Conservation (phyloP, 345 rosid species). For the Brassica rapa region DNA sequence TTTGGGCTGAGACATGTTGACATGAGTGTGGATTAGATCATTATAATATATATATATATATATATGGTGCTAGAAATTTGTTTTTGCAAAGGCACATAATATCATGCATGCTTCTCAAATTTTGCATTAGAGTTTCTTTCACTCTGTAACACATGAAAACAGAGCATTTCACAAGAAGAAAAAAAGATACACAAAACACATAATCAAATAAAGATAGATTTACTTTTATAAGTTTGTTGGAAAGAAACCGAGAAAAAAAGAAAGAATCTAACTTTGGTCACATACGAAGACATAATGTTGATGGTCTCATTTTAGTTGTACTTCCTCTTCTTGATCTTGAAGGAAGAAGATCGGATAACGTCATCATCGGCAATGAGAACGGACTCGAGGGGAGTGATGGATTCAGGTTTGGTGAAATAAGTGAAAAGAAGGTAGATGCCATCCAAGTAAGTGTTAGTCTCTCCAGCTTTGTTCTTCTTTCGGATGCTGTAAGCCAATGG, state of each 20-base stretch:
- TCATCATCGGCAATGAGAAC: conserved; percentile 64
- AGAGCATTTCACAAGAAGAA: neutral
- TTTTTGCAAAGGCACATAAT: neutral
- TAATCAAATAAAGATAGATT: conserved; percentile 14
- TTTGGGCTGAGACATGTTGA: too few relatives aligned
- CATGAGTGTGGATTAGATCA: too few relatives aligned
- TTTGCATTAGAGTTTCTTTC: conserved; percentile 11
- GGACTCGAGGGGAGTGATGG: conserved; percentile 55
- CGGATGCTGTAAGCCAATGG: conserved; percentile 86
- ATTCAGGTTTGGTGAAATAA: conserved; percentile 87
- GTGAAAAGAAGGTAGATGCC: conserved; percentile 91
- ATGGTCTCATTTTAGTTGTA: conserved; percentile 36
- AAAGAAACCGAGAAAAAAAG: neutral
- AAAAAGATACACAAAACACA: neutral
- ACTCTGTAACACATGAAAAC: neutral
- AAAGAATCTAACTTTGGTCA: conserved; percentile 10
- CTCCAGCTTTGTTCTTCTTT: conserved; percentile 89
- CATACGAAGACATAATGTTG: neutral
- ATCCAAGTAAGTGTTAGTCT: conserved; percentile 75
- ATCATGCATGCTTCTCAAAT: neutral
- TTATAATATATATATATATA: too few relatives aligned
- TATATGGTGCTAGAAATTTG: neutral
- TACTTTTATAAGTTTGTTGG: conserved; percentile 2
- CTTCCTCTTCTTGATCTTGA: conserved; percentile 77
- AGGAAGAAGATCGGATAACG: conserved; percentile 68